These are phyloP conservation scores for Mycena venus DNA, from an alignment of 768 basidiomycete species.

Conservation along the genomic window DNA sequence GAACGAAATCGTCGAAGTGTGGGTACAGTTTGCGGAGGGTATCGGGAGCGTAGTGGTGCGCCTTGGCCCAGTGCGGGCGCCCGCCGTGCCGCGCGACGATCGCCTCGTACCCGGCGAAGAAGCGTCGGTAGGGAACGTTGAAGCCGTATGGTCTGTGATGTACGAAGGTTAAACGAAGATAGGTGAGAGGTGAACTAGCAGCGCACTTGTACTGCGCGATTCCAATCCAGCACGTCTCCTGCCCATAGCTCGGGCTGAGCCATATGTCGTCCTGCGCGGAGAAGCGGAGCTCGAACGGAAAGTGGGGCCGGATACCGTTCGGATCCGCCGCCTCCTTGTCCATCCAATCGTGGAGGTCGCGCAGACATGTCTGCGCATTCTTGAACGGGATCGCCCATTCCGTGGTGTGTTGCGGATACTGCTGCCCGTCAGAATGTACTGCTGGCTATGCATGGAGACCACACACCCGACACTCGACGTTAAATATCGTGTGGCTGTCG, in stretches of 20 bases:
- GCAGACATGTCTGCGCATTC: conserved; percentile 74
- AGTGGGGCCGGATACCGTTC: conserved; percentile 87
- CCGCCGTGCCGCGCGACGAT: conserved; percentile 80
- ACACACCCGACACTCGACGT: conserved; percentile 92
- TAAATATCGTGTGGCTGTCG: conserved; percentile 88
- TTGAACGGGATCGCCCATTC: conserved; percentile 93
- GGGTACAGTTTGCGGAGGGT: conserved; percentile 74
- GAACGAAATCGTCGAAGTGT: conserved; percentile 80
- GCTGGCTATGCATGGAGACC: conserved; percentile 9
- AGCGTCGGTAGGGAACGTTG: conserved; percentile 82
- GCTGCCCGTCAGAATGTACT: neutral
- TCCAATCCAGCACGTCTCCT: conserved; percentile 91
- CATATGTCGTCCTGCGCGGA: conserved; percentile 92
- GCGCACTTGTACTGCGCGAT: conserved; percentile 94
- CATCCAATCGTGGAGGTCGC: conserved; percentile 81
- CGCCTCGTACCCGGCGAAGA: conserved; percentile 82
- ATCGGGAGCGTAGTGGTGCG: conserved; percentile 63
- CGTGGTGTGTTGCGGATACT: conserved; percentile 95
- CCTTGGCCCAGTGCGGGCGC: conserved; percentile 96
- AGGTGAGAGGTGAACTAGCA: neutral
- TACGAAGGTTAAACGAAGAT: neutral
- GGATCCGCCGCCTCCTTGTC: conserved; percentile 74
- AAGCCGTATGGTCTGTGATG: conserved; percentile 83
- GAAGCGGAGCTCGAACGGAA: conserved; percentile 93
- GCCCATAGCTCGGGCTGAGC: conserved; percentile 89